A percentile compares a stretch with the other conserved stretches of the same genome.
phyloP scores from a whole-genome alignment of 2,329 filamentous ascomycete species.

The Talaromyces sp. region DNA sequence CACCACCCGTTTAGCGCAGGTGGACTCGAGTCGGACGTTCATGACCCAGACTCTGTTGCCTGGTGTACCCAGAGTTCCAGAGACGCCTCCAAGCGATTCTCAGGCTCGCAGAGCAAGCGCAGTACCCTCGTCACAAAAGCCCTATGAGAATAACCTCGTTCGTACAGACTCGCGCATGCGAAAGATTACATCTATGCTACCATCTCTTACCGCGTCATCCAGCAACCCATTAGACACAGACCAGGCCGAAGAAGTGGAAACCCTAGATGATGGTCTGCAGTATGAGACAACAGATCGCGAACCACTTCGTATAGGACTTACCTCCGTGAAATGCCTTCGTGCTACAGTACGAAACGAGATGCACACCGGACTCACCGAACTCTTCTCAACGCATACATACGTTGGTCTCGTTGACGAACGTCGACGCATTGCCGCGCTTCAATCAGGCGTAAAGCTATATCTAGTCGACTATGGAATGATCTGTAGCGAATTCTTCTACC shows the following conservation, averaged over 20 bases:
- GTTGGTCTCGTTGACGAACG: slow-evolving; percentile 87
- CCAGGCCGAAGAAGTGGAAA: slow-evolving; percentile 22
- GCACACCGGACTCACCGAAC: slow-evolving; percentile 81
- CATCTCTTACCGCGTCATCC: slow-evolving; percentile 46
- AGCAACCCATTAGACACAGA: not conserved
- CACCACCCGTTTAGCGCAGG: slow-evolving; percentile 71
- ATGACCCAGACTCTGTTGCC: slow-evolving; percentile 87
- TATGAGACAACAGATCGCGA: slow-evolving; percentile 73
- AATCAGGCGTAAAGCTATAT: slow-evolving; percentile 87
- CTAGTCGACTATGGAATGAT: slow-evolving; percentile 88
- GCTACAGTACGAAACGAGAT: slow-evolving; percentile 74
- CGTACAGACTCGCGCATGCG: slow-evolving; percentile 83
- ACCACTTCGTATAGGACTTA: slow-evolving; percentile 67
- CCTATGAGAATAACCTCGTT: slow-evolving; percentile 82
- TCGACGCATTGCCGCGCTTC: slow-evolving; percentile 84
- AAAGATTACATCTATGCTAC: slow-evolving; percentile 96
- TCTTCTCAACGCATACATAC: slow-evolving; percentile 85
- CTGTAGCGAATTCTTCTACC: slow-evolving; percentile 90
- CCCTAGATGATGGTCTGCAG: slow-evolving; percentile 54
- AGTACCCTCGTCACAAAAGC: slow-evolving; percentile 46
- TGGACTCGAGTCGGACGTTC: slow-evolving; percentile 92
- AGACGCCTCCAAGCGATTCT: slow-evolving; percentile 17
- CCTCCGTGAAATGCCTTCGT: slow-evolving; percentile 82
- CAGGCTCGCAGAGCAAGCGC: slow-evolving; percentile 21
- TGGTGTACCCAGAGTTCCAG: slow-evolving; percentile 52